A percentile compares a stretch with the other conserved stretches of the same genome.
These are phyloP conservation scores for Tetracladium setigerum DNA, from an alignment of 495 filamentous ascomycete species.

Conservation along the genomic window DNA sequence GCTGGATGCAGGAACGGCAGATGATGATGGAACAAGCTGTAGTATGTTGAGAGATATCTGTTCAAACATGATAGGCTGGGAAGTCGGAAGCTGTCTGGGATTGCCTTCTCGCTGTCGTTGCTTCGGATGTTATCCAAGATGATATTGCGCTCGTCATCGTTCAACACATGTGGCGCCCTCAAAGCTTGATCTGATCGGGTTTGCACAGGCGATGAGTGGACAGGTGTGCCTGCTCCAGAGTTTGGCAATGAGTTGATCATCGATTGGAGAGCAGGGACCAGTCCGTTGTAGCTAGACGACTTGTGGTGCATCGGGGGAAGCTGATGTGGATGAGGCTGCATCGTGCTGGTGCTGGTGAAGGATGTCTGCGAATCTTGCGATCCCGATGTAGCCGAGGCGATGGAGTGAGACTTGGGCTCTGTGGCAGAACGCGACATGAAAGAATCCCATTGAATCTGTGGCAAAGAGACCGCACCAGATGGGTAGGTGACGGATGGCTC, in stretches of 20 bases:
- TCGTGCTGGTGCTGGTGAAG: constrained; percentile 45
- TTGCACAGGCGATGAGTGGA: constrained; percentile 60
- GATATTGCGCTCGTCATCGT: constrained; percentile 72
- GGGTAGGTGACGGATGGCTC: constrained; percentile 67
- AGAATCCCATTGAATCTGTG: constrained; percentile 85
- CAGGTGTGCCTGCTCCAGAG: constrained; percentile 69
- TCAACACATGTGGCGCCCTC: constrained; percentile 57
- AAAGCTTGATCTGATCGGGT: constrained; percentile 28
- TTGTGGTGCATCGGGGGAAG: constrained; percentile 62
- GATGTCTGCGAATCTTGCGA: constrained; percentile 60
- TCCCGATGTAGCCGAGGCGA: constrained; percentile 50
- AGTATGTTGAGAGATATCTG: constrained; percentile 89
- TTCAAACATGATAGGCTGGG: constrained; percentile 73
- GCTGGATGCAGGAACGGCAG: constrained; percentile 92
- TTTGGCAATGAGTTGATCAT: constrained; percentile 61
- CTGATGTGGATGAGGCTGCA: constrained; percentile 48
- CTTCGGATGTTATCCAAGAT: constrained; percentile 79
- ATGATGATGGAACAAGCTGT: constrained; percentile 94
- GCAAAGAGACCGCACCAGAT: constrained; percentile 67
- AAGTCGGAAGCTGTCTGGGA: constrained; percentile 83
- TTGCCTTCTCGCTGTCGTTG: constrained; percentile 70
- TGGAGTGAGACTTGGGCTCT: constrained; percentile 62
- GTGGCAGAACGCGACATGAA: constrained; percentile 58
- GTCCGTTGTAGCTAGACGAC: constrained; percentile 46
- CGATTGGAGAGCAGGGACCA: constrained; percentile 56